A percentile compares a stretch with the other conserved stretches of the same genome.
phyloP scores from a whole-genome alignment of 1,139 yeast species.

The Kluyveromyces sp. region DNA sequence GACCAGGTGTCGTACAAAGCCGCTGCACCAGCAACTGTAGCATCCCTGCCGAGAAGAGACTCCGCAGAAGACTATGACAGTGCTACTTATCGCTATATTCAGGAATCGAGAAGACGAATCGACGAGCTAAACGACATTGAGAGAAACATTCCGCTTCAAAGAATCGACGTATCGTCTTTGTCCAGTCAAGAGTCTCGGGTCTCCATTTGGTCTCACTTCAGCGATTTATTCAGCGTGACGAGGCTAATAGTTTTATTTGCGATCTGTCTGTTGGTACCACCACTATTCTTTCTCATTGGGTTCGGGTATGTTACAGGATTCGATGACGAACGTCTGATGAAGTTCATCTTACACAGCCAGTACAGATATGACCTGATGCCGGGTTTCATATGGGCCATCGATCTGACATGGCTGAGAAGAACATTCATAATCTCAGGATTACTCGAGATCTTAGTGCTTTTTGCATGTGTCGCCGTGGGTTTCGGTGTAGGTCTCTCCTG shows the following conservation, averaged over 20 bases:
- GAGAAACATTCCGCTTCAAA: constrained; percentile 17
- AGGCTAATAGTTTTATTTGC: constrained; percentile 15
- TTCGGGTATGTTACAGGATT: constrained; percentile 16
- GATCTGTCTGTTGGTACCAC: constrained; percentile 20
- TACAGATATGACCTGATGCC: constrained; percentile 19
- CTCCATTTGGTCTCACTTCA: constrained; percentile 9
- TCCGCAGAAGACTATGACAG: neutral
- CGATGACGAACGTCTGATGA: constrained; percentile 19
- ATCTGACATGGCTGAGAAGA: constrained; percentile 21
- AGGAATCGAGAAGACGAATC: constrained; percentile 7
- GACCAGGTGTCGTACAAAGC: neutral
- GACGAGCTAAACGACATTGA: constrained; percentile 9
- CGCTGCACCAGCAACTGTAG: neutral
- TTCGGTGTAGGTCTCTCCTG: constrained; percentile 32
- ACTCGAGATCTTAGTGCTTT: constrained; percentile 14
- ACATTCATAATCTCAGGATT: constrained; percentile 18
- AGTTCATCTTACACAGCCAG: constrained; percentile 18
- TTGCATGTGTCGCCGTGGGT: constrained; percentile 32
- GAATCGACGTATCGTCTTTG: constrained; percentile 16
- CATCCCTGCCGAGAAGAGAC: neutral
- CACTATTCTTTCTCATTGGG: constrained; percentile 23
- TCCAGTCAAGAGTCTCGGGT: constrained; percentile 18
- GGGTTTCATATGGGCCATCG: constrained; percentile 26
- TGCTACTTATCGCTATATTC: constrained; percentile 7
- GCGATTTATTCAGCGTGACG: constrained; percentile 17